phyloP scores from a whole-genome alignment of 805 yeast species.

The Saturnispora kantuleensis region DNA sequence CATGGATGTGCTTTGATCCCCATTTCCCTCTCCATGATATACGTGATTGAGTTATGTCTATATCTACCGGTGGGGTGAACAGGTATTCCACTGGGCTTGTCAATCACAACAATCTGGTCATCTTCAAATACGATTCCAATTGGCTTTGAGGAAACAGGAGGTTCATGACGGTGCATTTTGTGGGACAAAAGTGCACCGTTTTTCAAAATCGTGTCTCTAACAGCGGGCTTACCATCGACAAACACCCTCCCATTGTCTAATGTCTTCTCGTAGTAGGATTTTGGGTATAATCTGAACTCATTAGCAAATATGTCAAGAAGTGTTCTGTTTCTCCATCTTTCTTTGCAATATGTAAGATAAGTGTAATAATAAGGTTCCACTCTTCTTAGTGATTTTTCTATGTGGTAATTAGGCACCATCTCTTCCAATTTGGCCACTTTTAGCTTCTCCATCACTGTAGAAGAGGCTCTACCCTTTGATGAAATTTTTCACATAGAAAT shows the following conservation, averaged over 20 bases:
- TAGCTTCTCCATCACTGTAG: background rate
- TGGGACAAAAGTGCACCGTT: constrained; percentile 83
- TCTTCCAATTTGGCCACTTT: constrained; percentile 1
- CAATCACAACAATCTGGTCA: constrained; percentile 69
- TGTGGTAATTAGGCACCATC: constrained; percentile 29
- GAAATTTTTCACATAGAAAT: background rate
- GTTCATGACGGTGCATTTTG: constrained; percentile 81
- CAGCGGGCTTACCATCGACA: constrained; percentile 58
- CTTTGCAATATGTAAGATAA: constrained; percentile 82
- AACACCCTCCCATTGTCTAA: constrained; percentile 59
- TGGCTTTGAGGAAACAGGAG: constrained; percentile 55
- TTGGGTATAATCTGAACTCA: constrained; percentile 77
- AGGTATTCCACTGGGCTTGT: constrained; percentile 91
- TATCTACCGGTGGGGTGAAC: constrained; percentile 92
- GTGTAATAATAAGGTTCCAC: constrained; percentile 84
- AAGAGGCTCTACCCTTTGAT: background rate
- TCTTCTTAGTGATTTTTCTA: constrained; percentile 55
- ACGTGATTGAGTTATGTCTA: constrained; percentile 66
- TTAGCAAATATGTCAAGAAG: constrained; percentile 69
- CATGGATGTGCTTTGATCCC: constrained; percentile 68
- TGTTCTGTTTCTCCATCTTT: constrained; percentile 82
- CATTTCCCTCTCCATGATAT: constrained; percentile 61
- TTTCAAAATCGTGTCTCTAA: constrained; percentile 50
- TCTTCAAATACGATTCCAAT: constrained; percentile 65
- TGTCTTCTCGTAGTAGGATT: constrained; percentile 50